These are phyloP conservation scores for Lodderomyces jiufengensis DNA, from an alignment of 1,139 yeast genomes.

Conservation along the genomic window DNA sequence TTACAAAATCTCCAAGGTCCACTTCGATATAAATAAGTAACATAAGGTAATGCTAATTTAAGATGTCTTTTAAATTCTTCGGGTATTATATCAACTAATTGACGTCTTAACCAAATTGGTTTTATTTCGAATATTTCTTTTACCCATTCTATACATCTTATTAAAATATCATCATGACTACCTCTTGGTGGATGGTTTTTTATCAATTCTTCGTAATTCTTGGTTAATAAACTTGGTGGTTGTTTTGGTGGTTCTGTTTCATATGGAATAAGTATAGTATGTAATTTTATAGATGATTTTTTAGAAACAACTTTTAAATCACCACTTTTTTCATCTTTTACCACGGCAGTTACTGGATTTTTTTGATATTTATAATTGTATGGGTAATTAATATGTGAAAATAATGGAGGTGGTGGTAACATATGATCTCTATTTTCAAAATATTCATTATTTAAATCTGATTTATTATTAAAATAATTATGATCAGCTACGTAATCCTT, in stretches of 20 bases:
- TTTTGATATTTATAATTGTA: constrained; percentile 52
- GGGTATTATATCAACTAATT: constrained; percentile 60
- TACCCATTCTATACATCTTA: constrained; percentile 51
- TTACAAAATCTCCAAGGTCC: constrained; percentile 98
- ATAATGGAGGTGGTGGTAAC: constrained; percentile 83
- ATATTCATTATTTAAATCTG: constrained; percentile 26
- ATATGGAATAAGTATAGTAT: constrained; percentile 43
- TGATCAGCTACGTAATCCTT: constrained; percentile 42
- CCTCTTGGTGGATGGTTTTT: constrained; percentile 19
- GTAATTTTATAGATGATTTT: constrained; percentile 38
- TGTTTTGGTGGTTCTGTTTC: constrained; percentile 24
- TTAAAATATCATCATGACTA: constrained; percentile 28
- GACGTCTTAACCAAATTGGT: constrained; percentile 87
- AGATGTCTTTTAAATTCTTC: constrained; percentile 47
- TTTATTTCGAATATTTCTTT: constrained; percentile 55
- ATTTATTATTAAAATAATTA: constrained; percentile 27
- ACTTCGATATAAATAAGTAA: constrained; percentile 72
- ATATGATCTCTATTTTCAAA: constrained; percentile 45
- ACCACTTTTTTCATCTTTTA: constrained; percentile 64
- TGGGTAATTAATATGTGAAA: constrained; percentile 74
- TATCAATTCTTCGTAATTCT: constrained; percentile 28
- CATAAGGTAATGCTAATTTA: constrained; percentile 78
- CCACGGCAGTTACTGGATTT: constrained; percentile 50
- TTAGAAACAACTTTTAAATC: constrained; percentile 41
- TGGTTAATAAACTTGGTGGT: constrained; percentile 37